Evolutionary conservation across 306 rosid species (phyloP).

Genomic region (Malus domestica): ASM211411v1 NC_041795.1:30399501-30400000

Average conservation of each 20-base stretch:
- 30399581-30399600: background rate
- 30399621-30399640: background rate
- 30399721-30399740: too few species aligned
- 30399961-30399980: conserved; percentile 99
- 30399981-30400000: conserved; percentile 90
- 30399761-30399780: background rate
- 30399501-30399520: background rate
- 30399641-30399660: too few species aligned
- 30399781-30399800: background rate
- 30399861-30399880: conserved; percentile 6
- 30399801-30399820: background rate
- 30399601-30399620: background rate
- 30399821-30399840: background rate
- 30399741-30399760: background rate
- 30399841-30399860: background rate
- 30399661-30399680: too few species aligned
- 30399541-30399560: background rate
- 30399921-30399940: conserved; percentile 17
- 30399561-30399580: background rate
- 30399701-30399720: too few species aligned
- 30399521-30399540: background rate
- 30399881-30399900: background rate
- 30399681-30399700: too few species aligned
- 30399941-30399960: conserved; percentile 73
- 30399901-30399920: conserved; percentile 18